phyloP scores from a whole-genome alignment of 2,329 filamentous ascomycete species.

The Cercospora citrullina region DNA sequence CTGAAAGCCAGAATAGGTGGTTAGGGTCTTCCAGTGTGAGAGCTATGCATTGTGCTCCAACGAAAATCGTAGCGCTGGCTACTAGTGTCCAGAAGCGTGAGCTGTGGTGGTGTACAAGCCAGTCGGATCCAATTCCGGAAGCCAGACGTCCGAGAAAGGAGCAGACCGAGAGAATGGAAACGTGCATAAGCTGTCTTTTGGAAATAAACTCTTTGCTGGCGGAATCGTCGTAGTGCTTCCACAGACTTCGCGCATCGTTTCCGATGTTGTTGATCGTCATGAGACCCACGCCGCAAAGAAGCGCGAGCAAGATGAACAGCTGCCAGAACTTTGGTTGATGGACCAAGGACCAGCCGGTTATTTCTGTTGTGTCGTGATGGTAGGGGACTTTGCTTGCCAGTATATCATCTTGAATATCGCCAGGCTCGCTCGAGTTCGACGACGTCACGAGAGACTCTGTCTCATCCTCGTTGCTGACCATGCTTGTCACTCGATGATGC shows the following conservation, averaged over 20 bases:
- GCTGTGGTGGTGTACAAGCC: slow-evolving; percentile 77
- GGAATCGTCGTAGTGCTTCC: slow-evolving; percentile 78
- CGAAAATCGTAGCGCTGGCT: slow-evolving; percentile 73
- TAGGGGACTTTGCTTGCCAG: slow-evolving; percentile 39
- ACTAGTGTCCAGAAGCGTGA: slow-evolving; percentile 92
- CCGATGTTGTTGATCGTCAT: slow-evolving; percentile 99
- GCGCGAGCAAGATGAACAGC: slow-evolving; percentile 79
- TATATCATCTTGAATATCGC: slow-evolving; percentile 51
- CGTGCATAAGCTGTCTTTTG: slow-evolving; percentile 82
- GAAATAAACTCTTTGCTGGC: slow-evolving; percentile 74
- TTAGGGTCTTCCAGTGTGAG: slow-evolving; percentile 75
- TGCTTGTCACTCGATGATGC: slow-evolving; percentile 15
- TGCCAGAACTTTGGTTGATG: slow-evolving; percentile 82
- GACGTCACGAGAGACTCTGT: slow-evolving; percentile 76
- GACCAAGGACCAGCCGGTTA: slow-evolving; percentile 78
- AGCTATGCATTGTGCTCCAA: slow-evolving; percentile 73
- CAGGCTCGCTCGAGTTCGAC: slow-evolving; percentile 52
- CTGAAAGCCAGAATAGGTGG: slow-evolving; percentile 73
- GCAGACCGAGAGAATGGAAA: slow-evolving; percentile 86
- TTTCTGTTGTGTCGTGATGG: slow-evolving; percentile 74
- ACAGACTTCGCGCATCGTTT: slow-evolving; percentile 79
- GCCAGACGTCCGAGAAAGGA: slow-evolving; percentile 80
- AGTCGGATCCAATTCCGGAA: slow-evolving; percentile 79
- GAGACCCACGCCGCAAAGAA: slow-evolving; percentile 88
- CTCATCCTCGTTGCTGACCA: slow-evolving; percentile 60